Base-by-base conservation (phyloP, 192 early-diverging fungal genomes). In the Jimgerdemannia lactiflua region DNA sequence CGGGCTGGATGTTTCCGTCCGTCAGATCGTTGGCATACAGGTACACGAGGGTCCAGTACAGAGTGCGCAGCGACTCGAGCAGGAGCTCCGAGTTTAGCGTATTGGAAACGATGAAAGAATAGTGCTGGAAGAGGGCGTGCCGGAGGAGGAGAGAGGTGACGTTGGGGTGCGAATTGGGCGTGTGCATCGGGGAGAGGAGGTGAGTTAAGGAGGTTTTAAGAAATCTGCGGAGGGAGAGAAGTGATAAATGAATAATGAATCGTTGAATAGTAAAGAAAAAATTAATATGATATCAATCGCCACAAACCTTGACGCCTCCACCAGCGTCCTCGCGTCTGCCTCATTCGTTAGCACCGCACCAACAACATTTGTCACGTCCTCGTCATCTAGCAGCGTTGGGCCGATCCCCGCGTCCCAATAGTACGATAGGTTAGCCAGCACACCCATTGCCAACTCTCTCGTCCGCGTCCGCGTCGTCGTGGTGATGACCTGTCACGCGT, bases 341-440 rank as follows among this genome's bases (percentile, higher is more conserved):
- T 78, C 76, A 65, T 75, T 54, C 73, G 74, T 74, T 17, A 81
- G 70, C 20, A 78, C 41, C 9, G 73, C 71, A 18, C 69, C 65
- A 19, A 80, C 67, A 11, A 82, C 39, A 65, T 63, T 75, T 4
- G 74, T 39, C 1, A 83, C 18, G 70, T 83, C 82, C 59, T 67
- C 70, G 64, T 83, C 79, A 6, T 80, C 70, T 4, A 75, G 11
- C 11, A 83, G 19, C 19, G 69, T 65, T 17, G 75, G 40, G 3
- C 75, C 72, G 42, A 71, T 75, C 14, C 73, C 77, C 17, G 19
- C 72, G 11, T 80, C 82, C 70, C 69, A 71, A 43, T 80, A 76
- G 69, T 73, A 83, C 39, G 82, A 78, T 17, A 83, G 59, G 49
- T 83, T 83, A 3, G 82, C 82, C 3, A 83, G 65, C 6, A 74